phyloP scores from a whole-genome alignment of 805 yeast species.

The Cyberlindnera misumaiensis region DNA sequence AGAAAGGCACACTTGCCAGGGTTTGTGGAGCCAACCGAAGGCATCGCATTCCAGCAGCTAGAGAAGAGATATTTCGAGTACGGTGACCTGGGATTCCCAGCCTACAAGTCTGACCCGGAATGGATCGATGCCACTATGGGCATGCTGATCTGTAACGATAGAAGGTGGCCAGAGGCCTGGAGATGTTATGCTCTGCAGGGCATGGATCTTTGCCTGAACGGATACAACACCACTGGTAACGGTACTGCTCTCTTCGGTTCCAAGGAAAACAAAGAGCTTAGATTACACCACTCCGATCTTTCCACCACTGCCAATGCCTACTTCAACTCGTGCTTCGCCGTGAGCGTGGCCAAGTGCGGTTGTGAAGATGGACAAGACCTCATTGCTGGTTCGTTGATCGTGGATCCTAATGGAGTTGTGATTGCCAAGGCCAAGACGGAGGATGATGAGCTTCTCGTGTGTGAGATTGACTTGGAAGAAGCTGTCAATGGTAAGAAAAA shows the following conservation, averaged over 20 bases:
- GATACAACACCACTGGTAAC: constrained; percentile 31
- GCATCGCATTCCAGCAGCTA: constrained; percentile 29
- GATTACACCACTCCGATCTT: constrained; percentile 29
- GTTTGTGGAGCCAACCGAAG: constrained; percentile 28
- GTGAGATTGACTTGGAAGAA: constrained; percentile 31
- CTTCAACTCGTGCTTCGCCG: constrained; percentile 29
- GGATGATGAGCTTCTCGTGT: constrained; percentile 27
- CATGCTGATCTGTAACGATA: constrained; percentile 33
- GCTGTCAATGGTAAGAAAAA: constrained; percentile 29
- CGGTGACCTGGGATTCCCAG: constrained; percentile 32
- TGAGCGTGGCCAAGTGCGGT: constrained; percentile 31
- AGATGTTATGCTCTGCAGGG: constrained; percentile 33
- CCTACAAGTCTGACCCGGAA: constrained; percentile 27
- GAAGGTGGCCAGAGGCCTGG: constrained; percentile 39
- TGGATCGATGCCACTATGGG: constrained; percentile 33
- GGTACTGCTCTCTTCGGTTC: constrained; percentile 29
- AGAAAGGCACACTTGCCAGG: constrained; percentile 35
- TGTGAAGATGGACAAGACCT: constrained; percentile 31
- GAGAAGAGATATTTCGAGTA: constrained; percentile 33
- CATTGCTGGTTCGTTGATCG: constrained; percentile 31
- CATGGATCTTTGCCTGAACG: constrained; percentile 31
- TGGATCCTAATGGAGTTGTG: constrained; percentile 30
- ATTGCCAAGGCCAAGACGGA: constrained; percentile 29
- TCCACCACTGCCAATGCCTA: constrained; percentile 30
- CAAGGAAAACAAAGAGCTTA: constrained; percentile 25